These are phyloP conservation scores for Anastatica hierochuntica DNA, from an alignment of 345 rosid species.

Conservation along the genomic window DNA sequence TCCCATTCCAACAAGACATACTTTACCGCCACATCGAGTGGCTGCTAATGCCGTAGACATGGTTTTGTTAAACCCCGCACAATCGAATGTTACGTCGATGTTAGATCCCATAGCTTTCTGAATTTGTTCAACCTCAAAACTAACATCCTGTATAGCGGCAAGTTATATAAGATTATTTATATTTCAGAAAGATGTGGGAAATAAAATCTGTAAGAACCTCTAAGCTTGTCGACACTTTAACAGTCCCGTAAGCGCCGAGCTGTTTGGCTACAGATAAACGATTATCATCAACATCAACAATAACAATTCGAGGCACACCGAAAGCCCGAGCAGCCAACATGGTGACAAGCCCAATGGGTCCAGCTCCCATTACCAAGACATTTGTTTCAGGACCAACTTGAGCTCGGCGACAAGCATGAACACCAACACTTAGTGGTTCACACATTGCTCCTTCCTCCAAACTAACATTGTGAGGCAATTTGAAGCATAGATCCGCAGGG, in stretches of 20 bases:
- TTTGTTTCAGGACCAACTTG: constrained; percentile 59
- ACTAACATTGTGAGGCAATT: constrained; percentile 80
- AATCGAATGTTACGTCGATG: constrained; percentile 71
- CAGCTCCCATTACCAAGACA: constrained; percentile 73
- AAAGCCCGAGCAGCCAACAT: constrained; percentile 87
- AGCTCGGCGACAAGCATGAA: constrained; percentile 90
- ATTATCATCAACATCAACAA: constrained; percentile 66
- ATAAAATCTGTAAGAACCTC: no score
- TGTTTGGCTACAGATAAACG: constrained; percentile 66
- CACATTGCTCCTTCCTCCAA: constrained; percentile 98
- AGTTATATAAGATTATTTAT: no score
- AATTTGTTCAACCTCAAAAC: constrained; percentile 51
- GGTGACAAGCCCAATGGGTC: constrained; percentile 91
- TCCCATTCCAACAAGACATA: constrained; percentile 85
- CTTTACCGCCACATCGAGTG: constrained; percentile 80
- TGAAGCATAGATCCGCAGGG: constrained; percentile 84
- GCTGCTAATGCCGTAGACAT: constrained; percentile 75
- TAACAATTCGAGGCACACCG: constrained; percentile 66
- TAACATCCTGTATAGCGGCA: constrained; percentile 61
- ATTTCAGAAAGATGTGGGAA: no score
- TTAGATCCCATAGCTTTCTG: constrained; percentile 48
- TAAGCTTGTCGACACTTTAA: constrained; percentile 51
- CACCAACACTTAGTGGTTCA: constrained; percentile 89
- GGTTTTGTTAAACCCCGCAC: constrained; percentile 84
- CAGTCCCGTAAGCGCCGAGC: constrained; percentile 57